These are phyloP conservation scores for Mentha longifolia DNA, from an alignment of 257 asterid species.

Conservation along the genomic window DNA sequence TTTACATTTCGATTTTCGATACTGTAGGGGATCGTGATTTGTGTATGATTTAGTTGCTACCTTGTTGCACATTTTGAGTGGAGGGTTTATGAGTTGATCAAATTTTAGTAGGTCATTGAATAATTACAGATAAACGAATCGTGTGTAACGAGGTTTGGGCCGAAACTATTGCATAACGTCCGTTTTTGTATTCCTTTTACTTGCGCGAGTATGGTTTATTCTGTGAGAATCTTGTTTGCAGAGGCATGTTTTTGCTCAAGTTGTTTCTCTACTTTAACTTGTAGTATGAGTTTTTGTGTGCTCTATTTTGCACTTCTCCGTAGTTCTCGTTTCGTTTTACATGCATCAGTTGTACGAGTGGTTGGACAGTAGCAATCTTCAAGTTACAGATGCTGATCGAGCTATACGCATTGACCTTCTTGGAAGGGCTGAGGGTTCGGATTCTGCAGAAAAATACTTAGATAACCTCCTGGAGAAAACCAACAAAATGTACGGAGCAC, in stretches of 20 bases:
- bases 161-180: neutral
- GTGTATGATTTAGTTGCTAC: neutral
- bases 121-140: neutral
- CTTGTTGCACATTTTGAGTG: neutral
- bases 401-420: slow-evolving; percentile 73
- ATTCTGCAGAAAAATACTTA: slow-evolving; percentile 72
- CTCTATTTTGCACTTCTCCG: slow-evolving; percentile 25
- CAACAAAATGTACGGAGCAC: slow-evolving; percentile 70
- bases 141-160: neutral
- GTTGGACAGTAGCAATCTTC: slow-evolving; percentile 55
- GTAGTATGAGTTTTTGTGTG: neutral
- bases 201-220: neutral
- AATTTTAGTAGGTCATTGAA: neutral
- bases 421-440: slow-evolving; percentile 48
- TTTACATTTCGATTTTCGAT: neutral
- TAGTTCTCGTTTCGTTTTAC: slow-evolving; percentile 15
- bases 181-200: neutral
- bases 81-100: neutral
- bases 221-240: neutral
- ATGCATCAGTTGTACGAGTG: slow-evolving; percentile 65
- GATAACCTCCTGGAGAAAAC: slow-evolving; percentile 61
- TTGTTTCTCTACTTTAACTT: slow-evolving; percentile 4
- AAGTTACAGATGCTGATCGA: slow-evolving; percentile 45
- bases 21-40: neutral
- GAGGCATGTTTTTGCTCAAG: neutral